Percentiles rank a stretch among this genome's conserved stretches.
phyloP scores from a whole-genome alignment of 139 green algal genomes.

The Pleodorina starrii region DNA sequence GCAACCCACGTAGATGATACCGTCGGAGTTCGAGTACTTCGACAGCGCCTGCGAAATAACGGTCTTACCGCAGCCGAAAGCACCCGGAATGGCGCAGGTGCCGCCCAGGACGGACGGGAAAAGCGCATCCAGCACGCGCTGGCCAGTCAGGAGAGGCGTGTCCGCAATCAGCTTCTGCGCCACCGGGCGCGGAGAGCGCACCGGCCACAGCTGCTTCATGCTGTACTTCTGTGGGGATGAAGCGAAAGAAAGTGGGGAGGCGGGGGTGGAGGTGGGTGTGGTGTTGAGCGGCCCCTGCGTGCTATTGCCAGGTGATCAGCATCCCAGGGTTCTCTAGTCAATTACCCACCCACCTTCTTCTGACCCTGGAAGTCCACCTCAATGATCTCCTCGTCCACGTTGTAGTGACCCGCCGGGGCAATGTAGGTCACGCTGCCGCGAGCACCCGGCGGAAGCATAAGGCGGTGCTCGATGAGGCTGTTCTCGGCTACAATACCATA shows the following conservation, averaged over 20 bases:
- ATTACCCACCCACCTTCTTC: constrained; percentile 87
- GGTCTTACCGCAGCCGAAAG: constrained; percentile 99
- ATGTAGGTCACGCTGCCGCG: constrained; percentile 94
- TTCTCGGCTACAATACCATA: constrained; percentile 97
- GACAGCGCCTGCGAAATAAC: constrained; percentile 98
- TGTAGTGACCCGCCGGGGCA: constrained; percentile 93
- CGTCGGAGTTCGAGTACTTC: constrained; percentile 99
- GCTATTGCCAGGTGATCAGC: too few relatives aligned
- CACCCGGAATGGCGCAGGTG: constrained; percentile 98
- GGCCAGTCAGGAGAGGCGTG: constrained; percentile 97
- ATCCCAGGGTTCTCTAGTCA: too few relatives aligned
- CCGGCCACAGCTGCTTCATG: constrained; percentile 98
- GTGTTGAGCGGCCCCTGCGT: too few relatives aligned
- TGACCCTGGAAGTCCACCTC: constrained; percentile 97
- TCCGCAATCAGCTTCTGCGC: constrained; percentile 97
- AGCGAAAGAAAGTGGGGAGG: too few relatives aligned
- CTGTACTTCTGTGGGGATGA: constrained; percentile 82
- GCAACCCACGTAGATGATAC: constrained; percentile 99
- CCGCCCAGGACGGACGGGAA: constrained; percentile 98
- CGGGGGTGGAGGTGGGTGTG: too few relatives aligned
- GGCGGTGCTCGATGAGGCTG: constrained; percentile 91
- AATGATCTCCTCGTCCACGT: constrained; percentile 92
- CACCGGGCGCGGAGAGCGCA: constrained; percentile 92
- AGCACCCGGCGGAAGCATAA: constrained; percentile 93
- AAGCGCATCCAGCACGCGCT: constrained; percentile 97